Evolutionary conservation across 441 rosid species (phyloP).

Genomic region (Metrosideros polymorpha): DNA sequence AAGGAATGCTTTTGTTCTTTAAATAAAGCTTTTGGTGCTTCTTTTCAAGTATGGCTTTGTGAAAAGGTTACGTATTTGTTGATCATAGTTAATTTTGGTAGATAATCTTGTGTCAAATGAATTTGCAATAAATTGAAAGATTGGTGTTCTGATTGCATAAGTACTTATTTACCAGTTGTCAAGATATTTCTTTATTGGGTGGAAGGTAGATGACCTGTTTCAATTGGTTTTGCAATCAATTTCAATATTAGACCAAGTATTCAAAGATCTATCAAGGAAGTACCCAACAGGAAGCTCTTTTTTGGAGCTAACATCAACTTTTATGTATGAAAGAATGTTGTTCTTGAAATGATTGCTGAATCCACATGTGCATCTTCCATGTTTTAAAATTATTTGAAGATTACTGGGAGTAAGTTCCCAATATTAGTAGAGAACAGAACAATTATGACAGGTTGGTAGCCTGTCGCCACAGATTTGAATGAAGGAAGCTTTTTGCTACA

Average conservation of each 20-base stretch:
- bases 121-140: neutral
- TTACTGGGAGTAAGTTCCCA: neutral
- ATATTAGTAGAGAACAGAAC: neutral
- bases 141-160: neutral
- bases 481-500: neutral
- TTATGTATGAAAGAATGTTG: neutral
- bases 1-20: neutral
- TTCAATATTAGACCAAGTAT: neutral
- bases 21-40: neutral
- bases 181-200: neutral
- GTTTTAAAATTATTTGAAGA: neutral
- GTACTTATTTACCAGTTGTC: neutral
- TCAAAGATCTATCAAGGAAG: neutral
- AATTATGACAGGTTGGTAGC: neutral
- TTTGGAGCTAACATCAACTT: neutral
- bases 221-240: neutral
- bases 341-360: neutral
- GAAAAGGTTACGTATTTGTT: neutral
- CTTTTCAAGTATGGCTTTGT: neutral
- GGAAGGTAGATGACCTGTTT: neutral
- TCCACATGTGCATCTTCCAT: neutral
- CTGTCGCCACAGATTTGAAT: neutral
- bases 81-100: neutral
- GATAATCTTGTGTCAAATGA: neutral
- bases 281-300: neutral